Base-by-base conservation (phyloP, 1,284 basidiomycete species). In the Cutaneotrichosporon cavernicola region DNA sequence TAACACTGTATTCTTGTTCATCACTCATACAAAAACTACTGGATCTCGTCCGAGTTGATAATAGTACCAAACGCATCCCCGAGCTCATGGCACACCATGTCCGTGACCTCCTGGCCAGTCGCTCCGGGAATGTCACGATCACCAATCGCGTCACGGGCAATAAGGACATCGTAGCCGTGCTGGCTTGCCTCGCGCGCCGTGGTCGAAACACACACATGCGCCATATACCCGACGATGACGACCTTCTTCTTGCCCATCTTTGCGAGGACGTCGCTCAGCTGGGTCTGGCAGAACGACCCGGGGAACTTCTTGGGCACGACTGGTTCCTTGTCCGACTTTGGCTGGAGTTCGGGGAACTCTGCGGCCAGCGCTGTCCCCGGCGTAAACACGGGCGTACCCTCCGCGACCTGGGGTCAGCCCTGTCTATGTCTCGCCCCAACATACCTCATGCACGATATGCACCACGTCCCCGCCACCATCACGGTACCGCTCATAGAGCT, bases 111-210 rank as follows among this genome's bases (percentile, higher is more conserved):
- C 31, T 52, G 61, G 6, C 61, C 71, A 2, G 61, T 65, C 4
- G 66, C 65, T 13, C 72, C 72, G 2, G 72, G 72, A 34, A 73
- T 68, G 60, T 73, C 72, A 36, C 72, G 32, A 65, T 70, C 69
- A 16, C 72, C 70, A 32, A 73, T 67, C 1, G 72, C 70, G 49
- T 72, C 72, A 5, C 61, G 36, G n/a, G 63, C 61, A 16, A 72
- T 52, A 18, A 73, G 51, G 10, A 71, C 68, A 26, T 71, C 68
- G 51, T 65, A 71, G 1, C 70, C 70, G 36, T 60, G 62, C 63
- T 73, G 69, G 4, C 68, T 62, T 3, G 69, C 70, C 63, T 73
- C 66, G 55, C 72, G 58, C 8, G 69, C 66, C 5, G 72, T 73
- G 5, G 68, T 73, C 60, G 65, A 68, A 0, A 72, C 67, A 52